phyloP scores from a whole-genome alignment of 2,329 filamentous ascomycete genomes.

The Diaporthe longicolla region DNA sequence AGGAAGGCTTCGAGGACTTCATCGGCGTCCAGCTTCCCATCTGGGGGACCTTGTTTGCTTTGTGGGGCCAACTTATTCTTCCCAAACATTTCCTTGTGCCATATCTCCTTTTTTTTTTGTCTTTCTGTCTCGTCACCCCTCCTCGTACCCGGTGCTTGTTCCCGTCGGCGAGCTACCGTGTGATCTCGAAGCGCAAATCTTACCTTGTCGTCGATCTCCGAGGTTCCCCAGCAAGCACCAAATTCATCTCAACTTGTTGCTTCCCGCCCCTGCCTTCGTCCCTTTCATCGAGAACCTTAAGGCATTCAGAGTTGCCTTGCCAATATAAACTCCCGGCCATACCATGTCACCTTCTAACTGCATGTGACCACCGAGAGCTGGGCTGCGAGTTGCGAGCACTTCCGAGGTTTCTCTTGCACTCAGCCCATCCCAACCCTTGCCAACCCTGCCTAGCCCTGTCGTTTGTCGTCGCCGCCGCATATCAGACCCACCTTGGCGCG shows the following conservation, averaged over 20 bases:
- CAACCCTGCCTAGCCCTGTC: constrained; percentile 26
- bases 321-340: constrained; percentile 18
- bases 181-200: constrained; percentile 27
- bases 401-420: constrained; percentile 23
- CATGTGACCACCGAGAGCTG: constrained; percentile 9
- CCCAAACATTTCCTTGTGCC: constrained; percentile 7
- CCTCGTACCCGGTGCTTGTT: not conserved
- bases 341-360: constrained; percentile 3
- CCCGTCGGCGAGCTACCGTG: constrained; percentile 27
- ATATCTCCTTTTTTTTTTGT: not conserved
- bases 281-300: constrained; percentile 22
- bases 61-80: constrained; percentile 3
- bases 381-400: not conserved
- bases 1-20: constrained; percentile 6
- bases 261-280: constrained; percentile 26
- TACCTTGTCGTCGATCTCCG: constrained; percentile 26
- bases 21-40: constrained; percentile 14
- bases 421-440: not conserved
- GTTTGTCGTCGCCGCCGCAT: constrained; percentile 40
- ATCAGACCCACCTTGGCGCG: constrained; percentile 38
- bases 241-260: constrained; percentile 34
- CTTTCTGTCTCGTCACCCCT: not conserved
- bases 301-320: not conserved
- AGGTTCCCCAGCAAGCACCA: not conserved
- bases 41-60: not conserved